Evolutionary conservation across 164 flowering plant species (phyloP), one percentile per base, ranked within the genome.

Genomic region (Protea cynaroides): DNA sequence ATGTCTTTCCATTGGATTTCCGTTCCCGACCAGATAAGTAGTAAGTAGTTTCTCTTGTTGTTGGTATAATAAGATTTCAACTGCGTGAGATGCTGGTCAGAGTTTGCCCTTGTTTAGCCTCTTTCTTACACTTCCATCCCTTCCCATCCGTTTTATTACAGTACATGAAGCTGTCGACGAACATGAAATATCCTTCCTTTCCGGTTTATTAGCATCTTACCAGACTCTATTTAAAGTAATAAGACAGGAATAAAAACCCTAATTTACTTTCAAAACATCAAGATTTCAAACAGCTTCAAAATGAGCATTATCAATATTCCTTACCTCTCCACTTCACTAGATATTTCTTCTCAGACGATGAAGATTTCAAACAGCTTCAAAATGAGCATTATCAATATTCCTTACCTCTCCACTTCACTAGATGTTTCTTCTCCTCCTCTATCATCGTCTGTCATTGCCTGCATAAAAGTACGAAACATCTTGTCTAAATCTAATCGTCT

Each of bases 31-130:
- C n/a, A n/a, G n/a, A n/a, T n/a, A n/a, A 37, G 40, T n/a, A n/a
- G n/a, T n/a, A n/a, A n/a, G n/a, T 25, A 11, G 34, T 29, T 29
- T 14, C 24, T 50, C 49, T 22, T 53, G 25, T 38, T n/a, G 61
- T 38, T 63, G 37, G n/a, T 37, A 17, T 44, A 62, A 66, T 72
- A 63, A 56, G 65, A 64, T 65, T 65, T 70, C 14, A 75, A 69
- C 44, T 40, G 46, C 4, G 14, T 4, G 25, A 54, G 56, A 9
- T 54, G 56, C 15, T 54, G 56, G 1, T 54, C 56, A 11, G 14
- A 11, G 13, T 22, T 8, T 22, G 56, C 9, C 56, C 29, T 54
- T 22, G 25, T 22, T 54, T 54, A 8, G 56, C 56, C 25, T 54
- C 56, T 22, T 54, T 54, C 11, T 23, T 22, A 12, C 56, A 54